Evolutionary conservation across 2,329 filamentous ascomycete species (phyloP).

Genomic region (Colletotrichum lentis): DNA sequence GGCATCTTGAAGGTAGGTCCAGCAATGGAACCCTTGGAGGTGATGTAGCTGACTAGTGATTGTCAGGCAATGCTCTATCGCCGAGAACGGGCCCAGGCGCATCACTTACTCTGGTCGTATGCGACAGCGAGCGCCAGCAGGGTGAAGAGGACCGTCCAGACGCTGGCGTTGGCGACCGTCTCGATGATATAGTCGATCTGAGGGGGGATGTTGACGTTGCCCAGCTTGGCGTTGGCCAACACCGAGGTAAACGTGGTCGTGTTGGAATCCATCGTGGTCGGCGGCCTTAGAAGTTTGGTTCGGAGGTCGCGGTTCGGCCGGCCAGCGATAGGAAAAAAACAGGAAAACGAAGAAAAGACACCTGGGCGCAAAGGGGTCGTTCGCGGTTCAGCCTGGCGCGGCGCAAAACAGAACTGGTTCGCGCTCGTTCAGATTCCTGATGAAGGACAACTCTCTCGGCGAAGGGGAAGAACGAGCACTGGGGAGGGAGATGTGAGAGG

Average conservation of each 20-base stretch:
- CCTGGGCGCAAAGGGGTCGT: conserved; percentile 17
- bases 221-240: conserved; percentile 67
- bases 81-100: not conserved
- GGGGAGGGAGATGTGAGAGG: conserved; percentile 12
- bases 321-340: not conserved
- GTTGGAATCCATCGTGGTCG: conserved; percentile 59
- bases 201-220: conserved; percentile 59
- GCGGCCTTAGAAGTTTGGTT: conserved; percentile 7
- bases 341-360: conserved; percentile 1
- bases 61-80: conserved; percentile 14
- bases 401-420: conserved; percentile 8
- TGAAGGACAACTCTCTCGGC: conserved; percentile 21
- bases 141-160: conserved; percentile 71
- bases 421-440: conserved; percentile 14
- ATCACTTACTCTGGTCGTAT: conserved; percentile 86
- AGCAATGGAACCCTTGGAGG: conserved; percentile 77
- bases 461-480: conserved; percentile 21
- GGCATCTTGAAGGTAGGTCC: conserved; percentile 80
- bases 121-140: conserved; percentile 74
- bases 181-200: conserved; percentile 65
- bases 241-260: conserved; percentile 77
- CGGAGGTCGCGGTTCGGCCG: not conserved
- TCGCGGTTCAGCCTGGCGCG: conserved; percentile 7
- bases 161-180: conserved; percentile 62
- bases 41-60: conserved; percentile 73